Conservation (phyloP, 306 rosid species). For the Inga leiocalycina region DNA sequence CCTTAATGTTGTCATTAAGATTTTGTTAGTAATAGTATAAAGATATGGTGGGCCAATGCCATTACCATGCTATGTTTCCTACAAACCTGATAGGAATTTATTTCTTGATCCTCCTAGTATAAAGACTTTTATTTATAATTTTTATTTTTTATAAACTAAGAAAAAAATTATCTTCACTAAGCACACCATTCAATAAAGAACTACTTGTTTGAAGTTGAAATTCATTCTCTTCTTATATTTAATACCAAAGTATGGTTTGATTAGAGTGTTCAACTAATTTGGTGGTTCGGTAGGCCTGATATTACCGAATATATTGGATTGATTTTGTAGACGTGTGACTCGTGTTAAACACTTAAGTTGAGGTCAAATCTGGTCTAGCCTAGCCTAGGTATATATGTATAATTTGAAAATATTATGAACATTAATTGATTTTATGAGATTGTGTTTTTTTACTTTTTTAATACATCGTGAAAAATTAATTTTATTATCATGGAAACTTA, state of each 20-base stretch:
- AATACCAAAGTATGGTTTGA: neutral
- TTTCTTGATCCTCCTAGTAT: neutral
- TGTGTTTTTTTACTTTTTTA: neutral
- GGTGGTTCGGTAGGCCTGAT: neutral
- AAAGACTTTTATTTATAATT: neutral
- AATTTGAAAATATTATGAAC: neutral
- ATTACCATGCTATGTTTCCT: neutral
- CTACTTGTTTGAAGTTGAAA: neutral
- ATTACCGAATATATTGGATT: neutral
- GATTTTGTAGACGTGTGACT: neutral
- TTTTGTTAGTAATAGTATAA: neutral
- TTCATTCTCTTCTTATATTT: neutral
- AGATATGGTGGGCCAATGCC: neutral
- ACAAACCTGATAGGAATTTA: neutral
- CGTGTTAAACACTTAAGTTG: neutral
- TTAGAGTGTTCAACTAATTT: neutral
- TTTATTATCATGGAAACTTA: neutral
- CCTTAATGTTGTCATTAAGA: constrained; percentile 8
- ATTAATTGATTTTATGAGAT: neutral
- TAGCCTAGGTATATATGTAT: neutral
- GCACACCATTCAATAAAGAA: neutral
- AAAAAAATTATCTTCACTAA: neutral
- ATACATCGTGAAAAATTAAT: neutral
- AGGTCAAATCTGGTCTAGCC: neutral
- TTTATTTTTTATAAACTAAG: neutral